phyloP scores from a whole-genome alignment of 208 protist species.

The Leptomonas pyrrhocoris region DNA sequence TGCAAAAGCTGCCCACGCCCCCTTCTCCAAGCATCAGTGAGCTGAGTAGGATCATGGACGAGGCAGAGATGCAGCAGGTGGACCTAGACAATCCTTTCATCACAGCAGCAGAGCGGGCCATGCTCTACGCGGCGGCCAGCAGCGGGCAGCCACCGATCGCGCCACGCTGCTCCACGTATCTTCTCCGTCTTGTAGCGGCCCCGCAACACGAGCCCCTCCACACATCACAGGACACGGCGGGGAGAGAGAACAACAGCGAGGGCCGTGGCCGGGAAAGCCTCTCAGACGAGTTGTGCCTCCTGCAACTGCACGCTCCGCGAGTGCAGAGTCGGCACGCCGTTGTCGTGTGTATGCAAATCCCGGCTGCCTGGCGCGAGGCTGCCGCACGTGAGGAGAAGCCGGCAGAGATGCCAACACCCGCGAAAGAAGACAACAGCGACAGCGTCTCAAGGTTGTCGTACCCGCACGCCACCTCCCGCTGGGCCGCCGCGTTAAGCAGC shows the following conservation, averaged over 20 bases:
- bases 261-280: too few species aligned
- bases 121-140: conserved; percentile 18
- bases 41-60: conserved; percentile 2
- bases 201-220: background rate
- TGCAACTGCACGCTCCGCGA: conserved; percentile 47
- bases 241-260: too few species aligned
- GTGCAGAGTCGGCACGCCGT: conserved; percentile 51
- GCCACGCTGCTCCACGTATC: conserved; percentile 27
- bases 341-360: conserved; percentile 40
- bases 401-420: background rate
- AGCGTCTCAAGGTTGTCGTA: background rate
- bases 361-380: background rate
- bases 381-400: background rate
- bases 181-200: conserved; percentile 6
- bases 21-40: background rate
- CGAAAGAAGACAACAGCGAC: background rate
- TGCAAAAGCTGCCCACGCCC: conserved; percentile 19
- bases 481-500: background rate
- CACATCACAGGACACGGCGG: background rate
- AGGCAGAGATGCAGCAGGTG: conserved; percentile 12
- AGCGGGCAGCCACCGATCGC: conserved; percentile 1
- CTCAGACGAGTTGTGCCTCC: conserved; percentile 23
- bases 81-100: conserved; percentile 17
- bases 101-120: conserved; percentile 21
- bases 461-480: background rate